These are phyloP conservation scores for Naganishia kalamii DNA, from an alignment of 768 basidiomycete species.

Conservation along the genomic window DNA sequence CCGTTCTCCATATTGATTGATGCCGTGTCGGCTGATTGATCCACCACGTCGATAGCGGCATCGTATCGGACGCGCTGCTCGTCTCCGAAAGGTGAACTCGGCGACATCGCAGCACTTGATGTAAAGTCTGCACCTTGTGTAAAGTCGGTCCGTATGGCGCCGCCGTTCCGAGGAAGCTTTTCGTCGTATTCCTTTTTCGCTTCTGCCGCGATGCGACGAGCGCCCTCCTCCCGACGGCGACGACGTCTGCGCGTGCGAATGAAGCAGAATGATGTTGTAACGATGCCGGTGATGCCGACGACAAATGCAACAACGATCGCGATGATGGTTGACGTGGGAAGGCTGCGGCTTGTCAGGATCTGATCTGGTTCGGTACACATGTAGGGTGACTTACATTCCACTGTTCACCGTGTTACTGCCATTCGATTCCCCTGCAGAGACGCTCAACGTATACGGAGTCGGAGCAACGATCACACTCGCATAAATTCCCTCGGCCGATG, in stretches of 20 bases:
- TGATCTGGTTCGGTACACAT: background rate
- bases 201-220: slow-evolving; percentile 2
- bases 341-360: background rate
- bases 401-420: background rate
- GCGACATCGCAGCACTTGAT: background rate
- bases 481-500: slow-evolving; percentile 7
- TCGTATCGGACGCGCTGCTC: slow-evolving; percentile 8
- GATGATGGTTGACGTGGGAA: slow-evolving; percentile 9
- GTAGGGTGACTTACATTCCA: background rate
- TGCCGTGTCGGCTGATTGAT: background rate
- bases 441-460: background rate
- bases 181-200: slow-evolving; percentile 16
- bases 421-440: slow-evolving; percentile 8
- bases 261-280: slow-evolving; percentile 4
- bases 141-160: background rate
- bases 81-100: slow-evolving; percentile 1
- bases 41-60: background rate
- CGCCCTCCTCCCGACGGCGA: background rate
- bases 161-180: slow-evolving; percentile 1
- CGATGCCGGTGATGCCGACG: background rate
- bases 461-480: background rate
- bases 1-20: slow-evolving; percentile 14
- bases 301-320: slow-evolving; percentile 11
- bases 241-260: background rate
- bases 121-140: background rate